A percentile compares a stretch with the other conserved stretches of the same genome.
These are phyloP conservation scores for Diaporthe ampelina DNA, from an alignment of 2,329 filamentous ascomycete genomes.

Conservation along the genomic window DNA sequence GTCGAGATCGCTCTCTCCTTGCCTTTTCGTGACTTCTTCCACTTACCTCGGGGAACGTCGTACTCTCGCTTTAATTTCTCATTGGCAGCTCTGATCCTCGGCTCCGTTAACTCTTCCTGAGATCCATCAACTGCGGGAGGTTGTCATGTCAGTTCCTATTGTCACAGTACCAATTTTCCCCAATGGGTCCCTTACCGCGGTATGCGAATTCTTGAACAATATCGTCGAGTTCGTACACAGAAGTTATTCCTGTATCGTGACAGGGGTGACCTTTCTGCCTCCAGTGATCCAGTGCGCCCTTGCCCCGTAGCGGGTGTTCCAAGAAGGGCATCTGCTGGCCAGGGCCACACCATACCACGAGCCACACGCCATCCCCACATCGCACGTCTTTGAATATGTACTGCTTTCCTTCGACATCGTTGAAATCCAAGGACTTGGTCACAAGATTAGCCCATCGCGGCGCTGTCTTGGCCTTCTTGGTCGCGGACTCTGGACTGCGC, in stretches of 20 bases:
- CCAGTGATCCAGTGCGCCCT: constrained; percentile 11
- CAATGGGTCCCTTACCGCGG: background rate
- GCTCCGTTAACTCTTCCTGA: background rate
- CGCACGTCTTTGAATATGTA: constrained; percentile 28
- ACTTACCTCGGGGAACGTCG: background rate
- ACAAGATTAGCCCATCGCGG: background rate
- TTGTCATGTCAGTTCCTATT: background rate
- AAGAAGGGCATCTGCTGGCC: background rate
- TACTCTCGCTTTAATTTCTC: background rate
- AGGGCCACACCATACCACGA: constrained; percentile 9
- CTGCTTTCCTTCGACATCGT: constrained; percentile 1
- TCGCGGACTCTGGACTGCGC: background rate
- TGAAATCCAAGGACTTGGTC: background rate
- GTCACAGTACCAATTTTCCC: background rate
- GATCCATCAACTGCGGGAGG: background rate
- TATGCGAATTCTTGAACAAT: constrained; percentile 7
- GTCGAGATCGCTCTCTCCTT: constrained; percentile 7
- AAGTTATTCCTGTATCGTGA: background rate
- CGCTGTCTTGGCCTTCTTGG: constrained; percentile 7
- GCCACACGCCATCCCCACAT: constrained; percentile 6
- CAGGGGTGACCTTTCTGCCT: background rate
- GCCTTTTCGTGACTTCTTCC: constrained; percentile 2
- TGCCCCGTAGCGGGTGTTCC: background rate
- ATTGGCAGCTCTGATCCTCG: background rate
- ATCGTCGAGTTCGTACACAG: background rate